These are phyloP conservation scores for Marasmius fiardii DNA, from an alignment of 1,284 basidiomycete species.

Conservation along the genomic window DNA sequence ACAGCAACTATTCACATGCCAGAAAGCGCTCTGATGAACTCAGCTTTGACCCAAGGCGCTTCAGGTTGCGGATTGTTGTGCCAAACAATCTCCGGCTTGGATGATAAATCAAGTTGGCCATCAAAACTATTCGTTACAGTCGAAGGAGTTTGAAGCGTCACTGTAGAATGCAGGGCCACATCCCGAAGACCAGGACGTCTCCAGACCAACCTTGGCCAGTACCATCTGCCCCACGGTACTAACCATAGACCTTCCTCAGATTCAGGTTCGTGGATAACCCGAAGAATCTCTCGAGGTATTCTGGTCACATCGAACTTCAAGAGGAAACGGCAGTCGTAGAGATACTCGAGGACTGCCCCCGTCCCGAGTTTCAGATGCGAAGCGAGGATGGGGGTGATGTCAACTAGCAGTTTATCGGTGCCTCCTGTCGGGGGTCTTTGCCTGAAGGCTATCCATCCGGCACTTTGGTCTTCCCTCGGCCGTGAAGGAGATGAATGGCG, in stretches of 20 bases:
- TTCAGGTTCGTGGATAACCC: conserved; percentile 6
- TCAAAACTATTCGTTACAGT: background rate
- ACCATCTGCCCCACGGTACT: conserved; percentile 38
- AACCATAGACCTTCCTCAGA: conserved; percentile 27
- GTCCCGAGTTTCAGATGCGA: conserved; percentile 7
- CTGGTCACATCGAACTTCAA: conserved; percentile 40
- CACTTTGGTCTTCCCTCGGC: conserved; percentile 15
- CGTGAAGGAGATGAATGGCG: conserved; percentile 12
- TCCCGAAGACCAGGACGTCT: background rate
- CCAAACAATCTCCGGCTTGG: conserved; percentile 3
- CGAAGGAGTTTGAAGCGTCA: background rate
- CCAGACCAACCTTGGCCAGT: conserved; percentile 43
- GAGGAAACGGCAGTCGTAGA: conserved; percentile 61
- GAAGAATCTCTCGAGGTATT: conserved; percentile 30
- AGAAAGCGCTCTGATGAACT: conserved; percentile 45
- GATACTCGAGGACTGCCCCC: conserved; percentile 28
- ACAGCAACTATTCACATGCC: conserved; percentile 25
- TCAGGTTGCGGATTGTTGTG: conserved; percentile 16
- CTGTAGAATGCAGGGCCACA: conserved; percentile 6
- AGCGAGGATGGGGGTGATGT: conserved; percentile 34
- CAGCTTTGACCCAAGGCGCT: conserved; percentile 42
- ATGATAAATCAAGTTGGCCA: background rate
- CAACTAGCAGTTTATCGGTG: conserved; percentile 23
- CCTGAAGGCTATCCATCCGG: conserved; percentile 37
- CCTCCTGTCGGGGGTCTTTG: conserved; percentile 22